A percentile compares a stretch with the other conserved stretches of the same genome.
Conservation (phyloP, 345 rosid genomes). For the Rhodamnia argentea region DNA sequence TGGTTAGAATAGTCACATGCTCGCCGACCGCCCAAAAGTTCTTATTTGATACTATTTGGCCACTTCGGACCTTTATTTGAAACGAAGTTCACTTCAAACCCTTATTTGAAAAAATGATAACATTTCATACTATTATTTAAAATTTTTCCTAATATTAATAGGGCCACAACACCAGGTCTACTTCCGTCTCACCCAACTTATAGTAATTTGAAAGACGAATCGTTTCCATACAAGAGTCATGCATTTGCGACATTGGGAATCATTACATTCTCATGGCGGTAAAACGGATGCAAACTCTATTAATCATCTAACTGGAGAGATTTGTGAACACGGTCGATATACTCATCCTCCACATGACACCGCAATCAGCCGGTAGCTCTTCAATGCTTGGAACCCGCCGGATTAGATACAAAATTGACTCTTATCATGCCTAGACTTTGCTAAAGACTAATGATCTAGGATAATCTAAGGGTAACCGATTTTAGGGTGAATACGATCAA, state of each 20-base stretch:
- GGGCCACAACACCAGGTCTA: background rate
- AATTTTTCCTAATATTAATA: background rate
- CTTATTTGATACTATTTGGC: no score
- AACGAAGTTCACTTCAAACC: no score
- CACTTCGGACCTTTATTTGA: no score
- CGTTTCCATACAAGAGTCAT: background rate
- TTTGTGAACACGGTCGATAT: accelerated
- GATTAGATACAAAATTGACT: background rate
- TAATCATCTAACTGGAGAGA: background rate
- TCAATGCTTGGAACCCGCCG: accelerated
- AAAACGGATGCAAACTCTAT: background rate
- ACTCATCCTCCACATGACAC: background rate
- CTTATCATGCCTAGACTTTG: background rate
- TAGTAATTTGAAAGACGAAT: background rate
- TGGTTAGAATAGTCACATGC: no score
- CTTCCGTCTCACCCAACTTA: background rate
- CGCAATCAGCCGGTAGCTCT: accelerated
- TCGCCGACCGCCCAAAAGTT: no score
- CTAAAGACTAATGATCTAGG: background rate
- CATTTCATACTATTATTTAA: no score
- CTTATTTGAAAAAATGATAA: no score
- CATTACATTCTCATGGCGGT: background rate
- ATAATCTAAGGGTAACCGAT: no score
- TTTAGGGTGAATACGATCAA: no score
- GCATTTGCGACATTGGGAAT: background rate